A percentile compares a stretch with the other conserved stretches of the same genome.
phyloP scores from a whole-genome alignment of 176 grass and related monocot genomes.

The Eragrostis curvula region DNA sequence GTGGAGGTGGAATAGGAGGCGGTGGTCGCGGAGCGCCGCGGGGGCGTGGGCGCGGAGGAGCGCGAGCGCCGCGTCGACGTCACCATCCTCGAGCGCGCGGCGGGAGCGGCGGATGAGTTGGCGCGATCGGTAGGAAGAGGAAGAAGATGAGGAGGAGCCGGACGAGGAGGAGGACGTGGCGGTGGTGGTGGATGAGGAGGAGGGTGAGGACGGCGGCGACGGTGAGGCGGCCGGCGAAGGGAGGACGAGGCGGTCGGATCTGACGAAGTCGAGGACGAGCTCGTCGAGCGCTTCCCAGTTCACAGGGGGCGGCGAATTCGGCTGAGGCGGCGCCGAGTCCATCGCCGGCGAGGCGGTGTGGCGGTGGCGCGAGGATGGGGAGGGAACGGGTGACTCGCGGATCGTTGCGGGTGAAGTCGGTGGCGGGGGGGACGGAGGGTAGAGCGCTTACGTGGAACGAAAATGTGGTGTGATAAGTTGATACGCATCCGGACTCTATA shows the following conservation, averaged over 20 bases:
- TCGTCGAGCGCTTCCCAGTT: conserved; percentile 77
- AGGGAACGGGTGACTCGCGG: neutral
- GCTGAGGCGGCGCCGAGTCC: conserved; percentile 27
- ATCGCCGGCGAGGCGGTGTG: conserved; percentile 39
- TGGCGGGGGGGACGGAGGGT: neutral
- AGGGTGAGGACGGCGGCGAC: conserved; percentile 54
- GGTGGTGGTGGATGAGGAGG: conserved; percentile 41
- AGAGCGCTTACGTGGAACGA: conserved; percentile 23
- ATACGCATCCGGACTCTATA: neutral
- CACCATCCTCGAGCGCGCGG: conserved; percentile 67
- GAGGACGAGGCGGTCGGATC: conserved; percentile 71
- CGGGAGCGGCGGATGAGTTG: conserved; percentile 64
- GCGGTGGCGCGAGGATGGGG: conserved; percentile 14
- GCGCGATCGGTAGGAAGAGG: conserved; percentile 61
- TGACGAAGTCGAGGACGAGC: conserved; percentile 69
- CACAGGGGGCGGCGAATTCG: conserved; percentile 38
- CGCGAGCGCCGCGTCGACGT: conserved; percentile 76
- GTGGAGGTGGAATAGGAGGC: conserved; percentile 89
- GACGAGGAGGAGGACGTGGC: conserved; percentile 42
- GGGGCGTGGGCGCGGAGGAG: conserved; percentile 74
- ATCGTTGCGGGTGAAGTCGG: conserved; percentile 32
- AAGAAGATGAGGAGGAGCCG: conserved; percentile 31
- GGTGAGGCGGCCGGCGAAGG: conserved; percentile 14
- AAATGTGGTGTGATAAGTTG: conserved; percentile 12
- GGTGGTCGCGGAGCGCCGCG: conserved; percentile 72